These are phyloP conservation scores for Geotrichum restrictum DNA, from an alignment of 1,139 yeast genomes.

Conservation along the genomic window DNA sequence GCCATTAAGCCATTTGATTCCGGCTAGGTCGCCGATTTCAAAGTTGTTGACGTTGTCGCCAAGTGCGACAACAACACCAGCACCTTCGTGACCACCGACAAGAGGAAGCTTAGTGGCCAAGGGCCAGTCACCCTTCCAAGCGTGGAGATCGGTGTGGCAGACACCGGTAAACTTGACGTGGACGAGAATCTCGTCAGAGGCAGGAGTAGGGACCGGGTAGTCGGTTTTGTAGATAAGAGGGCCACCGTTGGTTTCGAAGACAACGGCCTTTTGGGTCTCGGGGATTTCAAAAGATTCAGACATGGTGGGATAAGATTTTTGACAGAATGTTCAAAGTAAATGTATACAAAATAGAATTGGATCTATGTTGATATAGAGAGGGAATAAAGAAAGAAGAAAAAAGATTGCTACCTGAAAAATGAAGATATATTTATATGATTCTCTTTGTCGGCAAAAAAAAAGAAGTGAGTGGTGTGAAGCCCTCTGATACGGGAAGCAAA, in stretches of 20 bases:
- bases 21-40: slow-evolving; percentile 72
- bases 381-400: slow-evolving; percentile 1
- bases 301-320: slow-evolving; percentile 15
- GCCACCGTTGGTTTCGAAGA: slow-evolving; percentile 67
- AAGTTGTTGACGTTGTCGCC: slow-evolving; percentile 67
- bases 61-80: slow-evolving; percentile 71
- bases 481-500: not conserved
- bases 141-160: slow-evolving; percentile 66
- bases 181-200: slow-evolving; percentile 56
- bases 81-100: slow-evolving; percentile 86
- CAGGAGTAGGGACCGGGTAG: slow-evolving; percentile 60
- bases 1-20: slow-evolving; percentile 67
- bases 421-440: not conserved
- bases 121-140: slow-evolving; percentile 74
- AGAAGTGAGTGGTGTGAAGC: not conserved
- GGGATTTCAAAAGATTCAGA: slow-evolving; percentile 45
- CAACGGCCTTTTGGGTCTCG: slow-evolving; percentile 64
- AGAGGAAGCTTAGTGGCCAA: slow-evolving; percentile 59
- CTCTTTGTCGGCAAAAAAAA: no score
- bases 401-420: not conserved
- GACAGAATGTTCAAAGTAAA: not conserved
- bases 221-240: slow-evolving; percentile 53
- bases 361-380: not conserved
- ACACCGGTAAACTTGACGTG: slow-evolving; percentile 64
- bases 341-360: not conserved